Evolutionary conservation across 345 rosid species (phyloP).

Genomic region (Bruguiera sexangula): DNA sequence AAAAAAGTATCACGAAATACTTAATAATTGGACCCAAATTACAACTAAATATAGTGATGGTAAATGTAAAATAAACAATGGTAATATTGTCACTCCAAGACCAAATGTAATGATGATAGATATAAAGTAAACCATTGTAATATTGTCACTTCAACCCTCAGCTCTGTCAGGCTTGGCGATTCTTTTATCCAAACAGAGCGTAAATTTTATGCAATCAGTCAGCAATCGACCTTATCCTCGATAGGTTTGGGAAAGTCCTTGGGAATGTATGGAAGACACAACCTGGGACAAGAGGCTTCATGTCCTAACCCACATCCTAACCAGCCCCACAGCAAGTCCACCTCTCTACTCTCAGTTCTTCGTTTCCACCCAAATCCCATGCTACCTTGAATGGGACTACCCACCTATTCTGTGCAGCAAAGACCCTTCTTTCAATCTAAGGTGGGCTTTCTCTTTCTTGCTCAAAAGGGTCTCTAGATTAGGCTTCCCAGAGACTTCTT

Average conservation of each 20-base stretch:
- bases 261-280: conserved; percentile 26
- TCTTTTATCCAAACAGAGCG: too few species aligned
- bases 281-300: conserved; percentile 42
- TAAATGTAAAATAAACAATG: too few species aligned
- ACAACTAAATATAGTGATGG: too few species aligned
- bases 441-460: conserved; percentile 55
- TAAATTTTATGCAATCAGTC: too few species aligned
- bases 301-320: conserved; percentile 55
- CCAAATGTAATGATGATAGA: too few species aligned
- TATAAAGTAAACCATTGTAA: too few species aligned
- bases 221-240: neutral
- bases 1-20: too few species aligned
- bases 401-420: conserved; percentile 53
- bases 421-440: conserved; percentile 31
- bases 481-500: conserved; percentile 56
- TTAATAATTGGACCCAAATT: too few species aligned
- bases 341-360: conserved; percentile 52
- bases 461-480: conserved; percentile 47
- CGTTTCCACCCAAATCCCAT: conserved; percentile 47
- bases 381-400: conserved; percentile 68
- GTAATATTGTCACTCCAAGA: too few species aligned
- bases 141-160: too few species aligned
- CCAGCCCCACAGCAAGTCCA: conserved; percentile 45
- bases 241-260: too few species aligned
- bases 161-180: too few species aligned